Conservation (phyloP, 2,329 filamentous ascomycete genomes). For the Fusarium compactum region DNA sequence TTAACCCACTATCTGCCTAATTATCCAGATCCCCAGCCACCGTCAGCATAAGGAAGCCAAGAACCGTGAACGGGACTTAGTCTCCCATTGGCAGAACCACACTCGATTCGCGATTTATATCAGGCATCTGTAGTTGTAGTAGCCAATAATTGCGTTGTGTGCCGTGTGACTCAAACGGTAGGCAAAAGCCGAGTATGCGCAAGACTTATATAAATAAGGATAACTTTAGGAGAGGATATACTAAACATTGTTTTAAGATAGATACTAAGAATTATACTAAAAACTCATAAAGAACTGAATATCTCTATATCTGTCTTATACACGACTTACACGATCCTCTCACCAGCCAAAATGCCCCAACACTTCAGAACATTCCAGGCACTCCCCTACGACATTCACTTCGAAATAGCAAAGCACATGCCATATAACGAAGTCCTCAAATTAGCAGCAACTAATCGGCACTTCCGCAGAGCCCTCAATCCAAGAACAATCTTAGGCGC, state of each 20-base stretch:
- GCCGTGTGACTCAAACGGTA: not conserved
- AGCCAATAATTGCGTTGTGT: not conserved
- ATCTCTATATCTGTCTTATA: not conserved
- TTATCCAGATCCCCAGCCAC: not conserved
- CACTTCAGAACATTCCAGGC: slow-evolving; percentile 6
- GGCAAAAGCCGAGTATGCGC: too few species aligned
- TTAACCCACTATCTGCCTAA: not conserved
- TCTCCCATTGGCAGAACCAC: not conserved
- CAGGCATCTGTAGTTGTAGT: slow-evolving; percentile 13
- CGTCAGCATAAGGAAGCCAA: not conserved
- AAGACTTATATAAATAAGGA: not conserved
- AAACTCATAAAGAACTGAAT: too few species aligned
- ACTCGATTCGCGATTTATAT: not conserved
- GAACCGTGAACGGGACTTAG: not conserved
- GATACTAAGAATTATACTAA: too few species aligned
- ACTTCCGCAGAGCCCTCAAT: slow-evolving; percentile 19
- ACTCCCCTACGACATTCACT: slow-evolving; percentile 38
- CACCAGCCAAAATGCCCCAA: slow-evolving; percentile 12
- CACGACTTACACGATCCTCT: not conserved
- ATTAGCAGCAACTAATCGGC: slow-evolving; percentile 25
- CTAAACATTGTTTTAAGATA: not conserved
- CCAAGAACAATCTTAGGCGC: slow-evolving; percentile 3
- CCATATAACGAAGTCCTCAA: slow-evolving; percentile 17
- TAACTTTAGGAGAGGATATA: not conserved
- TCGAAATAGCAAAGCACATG: slow-evolving; percentile 23